Base-by-base conservation (phyloP, 2,329 filamentous ascomycete genomes). In the Stagonosporopsis rhizophila region DNA sequence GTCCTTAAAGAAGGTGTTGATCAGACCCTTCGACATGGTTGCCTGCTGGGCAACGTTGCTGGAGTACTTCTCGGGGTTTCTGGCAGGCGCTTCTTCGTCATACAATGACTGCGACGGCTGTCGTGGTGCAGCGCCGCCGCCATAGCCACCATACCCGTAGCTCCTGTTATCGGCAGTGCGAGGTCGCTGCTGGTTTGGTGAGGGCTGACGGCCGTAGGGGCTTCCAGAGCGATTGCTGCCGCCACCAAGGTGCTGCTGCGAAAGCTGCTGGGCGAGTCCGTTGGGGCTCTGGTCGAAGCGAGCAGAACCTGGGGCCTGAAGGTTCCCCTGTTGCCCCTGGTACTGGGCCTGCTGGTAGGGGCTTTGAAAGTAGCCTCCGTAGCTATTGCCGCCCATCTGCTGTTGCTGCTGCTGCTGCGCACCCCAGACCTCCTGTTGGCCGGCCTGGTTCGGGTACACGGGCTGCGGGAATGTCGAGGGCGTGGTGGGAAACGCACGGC, bases 401-500 rank as follows among this genome's bases (percentile, higher is more conserved):
- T 80, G 80, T 60, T 79, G 77, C 59, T 80, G 80, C 61, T 79
- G 77, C 39, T 80, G 80, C 61, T 79, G 77, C 39, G 80, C 76
- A 42, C 81, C 81, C 81, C 84, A 84, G 59, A 84, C 81, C 68
- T 88, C 86, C 65, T 87, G 85, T 75, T 87, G 84, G 42, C 83
- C 83, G 50, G 81, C 79, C 66, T 84, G 81, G 69, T 82, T 83
- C 46, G 84, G 83, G 70, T 87, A 88, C 75, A 96, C 90, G 58
- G 93, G 93, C 79, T 98, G 94, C 12, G 94, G 94, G 73, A 98
- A 98, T 56, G 93, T 96, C 64, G 94, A 97, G 48, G 94, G 94
- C 9, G 94, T 97, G 49, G 94, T 83, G 49, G 81, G 81, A 70
- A 80, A 83, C 55, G 78, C 78, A 60, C 80, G 78, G 52, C 79